phyloP scores from a whole-genome alignment of 2,329 filamentous ascomycete species.

The Zalaria sp. region DNA sequence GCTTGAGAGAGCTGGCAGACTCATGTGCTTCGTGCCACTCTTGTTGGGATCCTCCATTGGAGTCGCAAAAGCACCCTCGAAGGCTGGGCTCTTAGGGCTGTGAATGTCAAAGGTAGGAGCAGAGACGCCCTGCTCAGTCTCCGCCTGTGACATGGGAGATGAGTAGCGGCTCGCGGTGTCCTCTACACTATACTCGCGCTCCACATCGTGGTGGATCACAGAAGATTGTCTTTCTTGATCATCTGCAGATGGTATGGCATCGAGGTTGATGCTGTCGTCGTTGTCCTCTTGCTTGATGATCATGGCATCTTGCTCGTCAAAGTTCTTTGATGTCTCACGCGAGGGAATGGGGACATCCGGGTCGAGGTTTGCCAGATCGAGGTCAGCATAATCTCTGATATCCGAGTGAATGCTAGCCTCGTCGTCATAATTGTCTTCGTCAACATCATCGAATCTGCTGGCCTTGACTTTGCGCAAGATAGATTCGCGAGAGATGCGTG shows the following conservation, averaged over 20 bases:
- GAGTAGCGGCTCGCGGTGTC: conserved; percentile 41
- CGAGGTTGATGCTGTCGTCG: conserved; percentile 47
- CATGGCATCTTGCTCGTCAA: conserved; percentile 49
- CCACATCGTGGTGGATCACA: conserved; percentile 40
- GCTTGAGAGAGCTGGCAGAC: conserved; percentile 34
- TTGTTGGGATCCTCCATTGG: conserved; percentile 7
- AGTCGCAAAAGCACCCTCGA: conserved; percentile 5
- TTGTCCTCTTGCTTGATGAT: conserved; percentile 47
- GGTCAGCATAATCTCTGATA: conserved; percentile 32
- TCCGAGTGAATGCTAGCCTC: conserved; percentile 45
- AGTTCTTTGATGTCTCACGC: conserved; percentile 52
- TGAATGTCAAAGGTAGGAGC: background rate
- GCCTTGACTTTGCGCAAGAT: conserved; percentile 79
- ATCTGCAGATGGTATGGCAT: conserved; percentile 43
- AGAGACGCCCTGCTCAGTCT: conserved; percentile 1
- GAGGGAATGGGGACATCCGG: conserved; percentile 85
- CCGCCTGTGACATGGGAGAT: conserved; percentile 3
- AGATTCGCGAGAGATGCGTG: conserved; percentile 82
- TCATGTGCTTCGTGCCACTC: conserved; percentile 17
- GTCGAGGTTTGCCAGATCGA: conserved; percentile 44
- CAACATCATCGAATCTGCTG: conserved; percentile 35
- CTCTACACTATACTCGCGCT: conserved; percentile 19
- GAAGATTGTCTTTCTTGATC: conserved; percentile 32
- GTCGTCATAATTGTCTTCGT: conserved; percentile 15
- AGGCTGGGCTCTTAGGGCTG: conserved; percentile 3